phyloP scores from a whole-genome alignment of 345 rosid species.

The Salix suchowensis region DNA sequence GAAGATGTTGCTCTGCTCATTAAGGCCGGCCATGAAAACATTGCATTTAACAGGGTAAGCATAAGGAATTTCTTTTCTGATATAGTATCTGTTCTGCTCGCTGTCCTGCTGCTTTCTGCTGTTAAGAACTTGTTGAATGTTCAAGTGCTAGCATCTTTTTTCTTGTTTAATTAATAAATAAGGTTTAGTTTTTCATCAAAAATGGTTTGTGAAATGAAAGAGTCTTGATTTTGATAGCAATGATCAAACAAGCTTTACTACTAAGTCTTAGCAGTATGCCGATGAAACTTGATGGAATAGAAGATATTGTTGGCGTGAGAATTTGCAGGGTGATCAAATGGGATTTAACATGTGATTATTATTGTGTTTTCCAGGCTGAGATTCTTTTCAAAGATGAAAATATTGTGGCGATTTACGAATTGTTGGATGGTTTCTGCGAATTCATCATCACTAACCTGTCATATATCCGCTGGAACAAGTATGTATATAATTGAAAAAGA shows the following conservation, averaged over 20 bases:
- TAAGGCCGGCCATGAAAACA: conserved; percentile 43
- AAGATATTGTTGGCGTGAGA: not conserved
- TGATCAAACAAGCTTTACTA: not conserved
- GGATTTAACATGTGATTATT: not conserved
- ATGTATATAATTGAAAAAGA: not conserved
- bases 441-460: conserved; percentile 49
- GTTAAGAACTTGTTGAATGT: not conserved
- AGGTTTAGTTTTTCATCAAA: no score
- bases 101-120: not conserved
- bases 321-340: not conserved
- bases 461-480: conserved; percentile 62
- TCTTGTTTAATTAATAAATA: not conserved
- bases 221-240: not conserved
- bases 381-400: conserved; percentile 56
- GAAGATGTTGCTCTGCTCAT: conserved; percentile 62
- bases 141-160: not conserved
- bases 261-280: not conserved
- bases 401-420: conserved; percentile 40
- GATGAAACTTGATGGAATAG: not conserved
- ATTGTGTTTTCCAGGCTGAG: conserved; percentile 37
- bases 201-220: not conserved
- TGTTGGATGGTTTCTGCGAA: conserved; percentile 58
- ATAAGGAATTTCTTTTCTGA: not conserved
- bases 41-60: conserved; percentile 52
- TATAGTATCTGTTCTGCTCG: not conserved